A percentile compares a stretch with the other conserved stretches of the same genome.
phyloP scores from a whole-genome alignment of 306 rosid genomes.

The Carpinus fangiana region DNA sequence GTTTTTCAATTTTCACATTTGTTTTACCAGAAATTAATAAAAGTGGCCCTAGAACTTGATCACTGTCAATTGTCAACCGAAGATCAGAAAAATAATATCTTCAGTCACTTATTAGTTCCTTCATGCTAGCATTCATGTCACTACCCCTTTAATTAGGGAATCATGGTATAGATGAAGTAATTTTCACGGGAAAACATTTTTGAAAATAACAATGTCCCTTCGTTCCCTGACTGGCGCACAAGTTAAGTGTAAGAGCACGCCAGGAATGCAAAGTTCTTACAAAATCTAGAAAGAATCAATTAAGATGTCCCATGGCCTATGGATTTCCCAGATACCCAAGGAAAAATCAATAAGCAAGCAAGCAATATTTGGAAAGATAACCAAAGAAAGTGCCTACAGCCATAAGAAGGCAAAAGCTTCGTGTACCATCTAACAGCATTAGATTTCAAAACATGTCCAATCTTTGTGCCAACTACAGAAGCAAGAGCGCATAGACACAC shows the following conservation, averaged over 20 bases:
- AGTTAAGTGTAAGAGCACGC: slow-evolving; percentile 4
- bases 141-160: neutral
- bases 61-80: slow-evolving; percentile 7
- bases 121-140: slow-evolving; percentile 8
- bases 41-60: neutral
- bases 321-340: neutral
- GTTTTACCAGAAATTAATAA: slow-evolving; percentile 6
- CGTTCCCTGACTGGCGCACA: too few species aligned
- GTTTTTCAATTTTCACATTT: slow-evolving; percentile 6
- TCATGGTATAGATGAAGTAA: neutral
- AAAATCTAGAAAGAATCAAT: neutral
- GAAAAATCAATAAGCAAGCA: neutral
- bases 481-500: slow-evolving; percentile 14
- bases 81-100: neutral
- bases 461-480: slow-evolving; percentile 20
- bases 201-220: neutral
- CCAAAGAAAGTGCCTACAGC: slow-evolving; percentile 15
- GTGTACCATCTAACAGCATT: neutral
- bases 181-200: neutral
- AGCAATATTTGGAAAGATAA: slow-evolving; percentile 6
- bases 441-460: slow-evolving; percentile 10
- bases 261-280: slow-evolving; percentile 7
- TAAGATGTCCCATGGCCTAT: neutral
- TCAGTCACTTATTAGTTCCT: neutral
- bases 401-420: neutral